phyloP scores from a whole-genome alignment of 108 stramenopile genomes.

The Cyclostephanos invisitatus region DNA sequence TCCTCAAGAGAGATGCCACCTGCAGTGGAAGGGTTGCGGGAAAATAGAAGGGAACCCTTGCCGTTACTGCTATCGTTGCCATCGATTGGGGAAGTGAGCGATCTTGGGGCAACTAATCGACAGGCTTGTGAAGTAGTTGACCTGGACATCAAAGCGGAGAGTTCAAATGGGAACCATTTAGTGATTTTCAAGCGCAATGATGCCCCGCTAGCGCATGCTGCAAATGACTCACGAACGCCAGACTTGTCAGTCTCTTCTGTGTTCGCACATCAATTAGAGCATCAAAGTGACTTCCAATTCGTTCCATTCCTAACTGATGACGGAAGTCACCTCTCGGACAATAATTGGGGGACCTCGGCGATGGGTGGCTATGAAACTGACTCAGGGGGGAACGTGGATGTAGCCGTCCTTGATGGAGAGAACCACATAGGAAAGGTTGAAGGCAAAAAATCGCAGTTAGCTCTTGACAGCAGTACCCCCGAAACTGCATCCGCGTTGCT shows the following conservation, averaged over 20 bases:
- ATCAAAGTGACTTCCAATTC: not conserved
- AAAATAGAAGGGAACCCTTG: conserved; percentile 1
- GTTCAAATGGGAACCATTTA: not conserved
- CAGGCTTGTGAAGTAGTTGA: not conserved
- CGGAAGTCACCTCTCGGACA: not conserved
- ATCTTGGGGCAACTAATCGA: not conserved
- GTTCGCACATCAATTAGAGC: not conserved
- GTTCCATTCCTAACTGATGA: not conserved
- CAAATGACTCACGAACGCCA: not conserved
- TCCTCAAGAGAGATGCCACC: not conserved
- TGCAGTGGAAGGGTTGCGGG: not conserved
- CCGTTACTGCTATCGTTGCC: not conserved
- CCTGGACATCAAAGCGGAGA: not conserved
- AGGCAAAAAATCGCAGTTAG: not conserved
- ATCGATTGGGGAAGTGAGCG: not conserved
- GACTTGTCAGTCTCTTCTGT: not conserved
- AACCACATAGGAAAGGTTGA: not conserved
- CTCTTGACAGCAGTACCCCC: not conserved
- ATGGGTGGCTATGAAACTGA: not conserved
- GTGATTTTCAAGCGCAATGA: not conserved
- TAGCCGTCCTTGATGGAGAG: not conserved
- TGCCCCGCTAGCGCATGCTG: not conserved
- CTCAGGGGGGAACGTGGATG: too few species aligned
- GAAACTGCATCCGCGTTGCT: not conserved
- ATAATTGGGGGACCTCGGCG: not conserved